A percentile compares a stretch with the other conserved stretches of the same genome.
Conservation (phyloP, 495 filamentous ascomycete species). For the Tetracladium setigerum region DNA sequence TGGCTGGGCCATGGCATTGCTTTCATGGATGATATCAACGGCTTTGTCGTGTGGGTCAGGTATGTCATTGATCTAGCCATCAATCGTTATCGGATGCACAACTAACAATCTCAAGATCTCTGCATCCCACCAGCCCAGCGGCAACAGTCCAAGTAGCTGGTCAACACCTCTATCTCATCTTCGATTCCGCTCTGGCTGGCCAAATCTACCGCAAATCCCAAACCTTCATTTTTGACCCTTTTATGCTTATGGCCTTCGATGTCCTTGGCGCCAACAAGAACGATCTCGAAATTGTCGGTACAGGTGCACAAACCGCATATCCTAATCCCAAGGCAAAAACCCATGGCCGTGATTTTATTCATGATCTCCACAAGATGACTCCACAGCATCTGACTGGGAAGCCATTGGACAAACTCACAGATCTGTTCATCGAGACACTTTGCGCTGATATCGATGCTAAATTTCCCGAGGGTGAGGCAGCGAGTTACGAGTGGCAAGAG, state of each 20-base stretch:
- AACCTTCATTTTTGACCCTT: constrained; percentile 5
- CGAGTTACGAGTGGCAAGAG: not conserved
- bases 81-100: too few relatives aligned
- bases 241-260: not conserved
- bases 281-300: not conserved
- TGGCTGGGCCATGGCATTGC: constrained; percentile 1
- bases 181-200: not conserved
- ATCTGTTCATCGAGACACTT: not conserved
- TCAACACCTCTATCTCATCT: constrained; percentile 4
- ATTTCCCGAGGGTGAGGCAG: not conserved
- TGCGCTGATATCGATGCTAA: not conserved
- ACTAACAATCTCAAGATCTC: not conserved
- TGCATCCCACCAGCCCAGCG: constrained; percentile 1
- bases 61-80: not conserved
- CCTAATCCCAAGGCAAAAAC: not conserved
- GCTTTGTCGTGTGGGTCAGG: constrained; percentile 1
- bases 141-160: constrained; percentile 1
- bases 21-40: constrained; percentile 7
- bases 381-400: constrained; percentile 1
- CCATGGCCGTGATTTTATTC: not conserved
- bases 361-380: constrained; percentile 1
- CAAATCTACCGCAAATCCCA: constrained; percentile 1
- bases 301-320: not conserved
- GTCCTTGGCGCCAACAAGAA: constrained; percentile 1
- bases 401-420: not conserved